phyloP scores from a whole-genome alignment of 805 yeast species.

The Cyberlindnera euphorbiiphila region DNA sequence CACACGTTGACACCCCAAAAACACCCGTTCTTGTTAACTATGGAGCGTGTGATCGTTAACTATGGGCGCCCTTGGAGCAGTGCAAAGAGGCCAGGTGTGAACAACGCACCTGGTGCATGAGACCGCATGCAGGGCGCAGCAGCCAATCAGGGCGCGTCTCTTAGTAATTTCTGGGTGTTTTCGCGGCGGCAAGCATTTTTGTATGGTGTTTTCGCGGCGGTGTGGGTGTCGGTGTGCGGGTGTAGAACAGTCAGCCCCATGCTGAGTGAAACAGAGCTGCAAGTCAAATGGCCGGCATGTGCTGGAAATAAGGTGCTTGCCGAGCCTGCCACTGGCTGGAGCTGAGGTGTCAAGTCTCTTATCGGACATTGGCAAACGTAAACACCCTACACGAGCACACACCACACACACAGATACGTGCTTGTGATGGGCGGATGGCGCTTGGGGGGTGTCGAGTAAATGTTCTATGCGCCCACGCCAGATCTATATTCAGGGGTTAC shows the following conservation, averaged over 20 bases:
- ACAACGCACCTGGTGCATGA: not conserved
- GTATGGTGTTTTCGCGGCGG: slow-evolving; percentile 1
- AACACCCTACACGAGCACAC: too few species aligned
- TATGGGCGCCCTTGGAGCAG: slow-evolving; percentile 12
- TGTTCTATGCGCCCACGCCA: too few species aligned
- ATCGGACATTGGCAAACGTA: too few species aligned
- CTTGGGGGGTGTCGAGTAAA: too few species aligned
- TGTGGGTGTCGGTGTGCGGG: not conserved
- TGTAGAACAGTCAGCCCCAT: too few species aligned
- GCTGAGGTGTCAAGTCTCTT: slow-evolving; percentile 7
- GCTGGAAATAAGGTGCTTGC: slow-evolving; percentile 9
- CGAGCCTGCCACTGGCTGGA: slow-evolving; percentile 3
- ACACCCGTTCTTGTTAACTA: slow-evolving; percentile 16
- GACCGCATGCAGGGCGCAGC: slow-evolving; percentile 1
- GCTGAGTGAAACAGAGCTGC: too few species aligned
- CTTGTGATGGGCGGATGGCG: too few species aligned
- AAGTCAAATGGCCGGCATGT: not conserved
- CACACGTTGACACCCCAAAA: slow-evolving; percentile 15
- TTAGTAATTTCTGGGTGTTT: slow-evolving; percentile 15
- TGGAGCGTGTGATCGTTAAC: slow-evolving; percentile 7
- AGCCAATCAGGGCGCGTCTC: slow-evolving; percentile 7
- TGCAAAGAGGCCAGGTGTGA: slow-evolving; percentile 5
- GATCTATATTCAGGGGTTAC: too few species aligned
- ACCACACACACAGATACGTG: too few species aligned
- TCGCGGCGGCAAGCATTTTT: not conserved